Evolutionary conservation across 768 basidiomycete species (phyloP), one percentile per base, ranked within the genome.

Genomic region (Rhodotorula sphaerocarpa): DNA sequence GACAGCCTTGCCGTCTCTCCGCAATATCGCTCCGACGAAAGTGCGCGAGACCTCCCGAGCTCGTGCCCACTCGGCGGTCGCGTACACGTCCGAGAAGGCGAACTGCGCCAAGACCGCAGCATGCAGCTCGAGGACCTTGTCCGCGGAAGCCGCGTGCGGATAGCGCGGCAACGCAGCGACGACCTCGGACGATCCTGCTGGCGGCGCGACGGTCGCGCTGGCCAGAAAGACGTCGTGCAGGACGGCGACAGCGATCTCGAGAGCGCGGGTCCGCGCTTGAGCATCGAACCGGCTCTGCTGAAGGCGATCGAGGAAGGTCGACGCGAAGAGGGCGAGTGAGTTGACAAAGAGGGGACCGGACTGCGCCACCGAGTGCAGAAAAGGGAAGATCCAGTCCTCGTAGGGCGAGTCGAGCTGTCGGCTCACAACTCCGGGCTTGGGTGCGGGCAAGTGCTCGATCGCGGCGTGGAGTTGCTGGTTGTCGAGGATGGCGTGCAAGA

Each of bases 401-500:
- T 70, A 80, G 75, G 80, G 82, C 80, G 18, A 87, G 66, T 45
- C 81, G 74, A 34, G 78, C 74, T 39, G 76, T 5, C 50, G 34
- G 45, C 43, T 33, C 60, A 30, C 78, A 73, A n/a, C 27, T 57
- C 55, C 21, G 39, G 27, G 3, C 48, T 43, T 3, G 54, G 41
- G 31, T 31, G 52, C 15, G 57, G 63, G 50, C 70, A 66, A 0
- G 44, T 33, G 36, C 30, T 66, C 61, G 27, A 77, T 63, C 9
- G 75, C 57, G 0, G 39, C 14, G 34, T 71, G 68, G 30, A 77
- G 75, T 16, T 73, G 70, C 1, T 71, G 66, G 73, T 93, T 96
- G 72, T 88, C 84, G 73, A 86, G 87, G 71, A 96, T 81, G 20
- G 85, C 81, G 71, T 88, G 88, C 70, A 93, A 85, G 11, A 90